Base-by-base conservation (phyloP, 192 early-diverging fungal genomes). In the Chytriomyces sp. region DNA sequence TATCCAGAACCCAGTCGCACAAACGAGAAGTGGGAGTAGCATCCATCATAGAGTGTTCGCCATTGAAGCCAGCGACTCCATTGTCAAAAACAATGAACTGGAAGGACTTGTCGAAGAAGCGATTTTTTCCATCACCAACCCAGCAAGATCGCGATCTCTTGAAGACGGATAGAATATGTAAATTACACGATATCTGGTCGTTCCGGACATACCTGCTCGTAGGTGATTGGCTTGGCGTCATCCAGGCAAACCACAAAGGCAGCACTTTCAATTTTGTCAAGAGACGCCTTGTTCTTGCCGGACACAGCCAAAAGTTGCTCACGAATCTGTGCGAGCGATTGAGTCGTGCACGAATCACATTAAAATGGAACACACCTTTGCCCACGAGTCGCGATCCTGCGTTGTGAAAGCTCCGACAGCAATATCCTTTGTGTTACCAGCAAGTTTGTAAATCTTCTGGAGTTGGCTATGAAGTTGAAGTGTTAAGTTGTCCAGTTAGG, bases 81-180 rank as follows among this genome's bases (percentile, higher is more conserved):
- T 99, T 99, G 67, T 95, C 95, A 82, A 92, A 94, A 58, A 97
- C 91, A 79, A 98, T 92, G 58, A 99, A 96, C 84, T 99, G 95
- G 64, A 94, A 83, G 41, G 93, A 84, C 85, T 99, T 97, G 86
- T 99, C 96, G 82, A 93, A 96, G 89, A 91, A 99, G 68, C 96
- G 92, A 86, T 99, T 99, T 69, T 89, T 89, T 55, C 95, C 96
- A 77, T 97, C 91, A 52, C 96, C 96, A 70, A 94, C 93, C 96
- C 95, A 99, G 84, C 90, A 94, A 63, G 89, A 90, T 64, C 92
- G 90, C 49, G 89, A 90, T 60, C 54, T 59, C 70, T 72, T 36
- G 22, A 22, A 22, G 19, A 33, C 37, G 31, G 28, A 59, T 31
- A 5, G 5, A 32, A 8, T 30, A 10, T 64, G 25, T 34, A 64